Percentiles rank a stretch among this genome's conserved stretches.
phyloP scores from a whole-genome alignment of 1,284 basidiomycete genomes.

The Cutaneotrichosporon sp. region DNA sequence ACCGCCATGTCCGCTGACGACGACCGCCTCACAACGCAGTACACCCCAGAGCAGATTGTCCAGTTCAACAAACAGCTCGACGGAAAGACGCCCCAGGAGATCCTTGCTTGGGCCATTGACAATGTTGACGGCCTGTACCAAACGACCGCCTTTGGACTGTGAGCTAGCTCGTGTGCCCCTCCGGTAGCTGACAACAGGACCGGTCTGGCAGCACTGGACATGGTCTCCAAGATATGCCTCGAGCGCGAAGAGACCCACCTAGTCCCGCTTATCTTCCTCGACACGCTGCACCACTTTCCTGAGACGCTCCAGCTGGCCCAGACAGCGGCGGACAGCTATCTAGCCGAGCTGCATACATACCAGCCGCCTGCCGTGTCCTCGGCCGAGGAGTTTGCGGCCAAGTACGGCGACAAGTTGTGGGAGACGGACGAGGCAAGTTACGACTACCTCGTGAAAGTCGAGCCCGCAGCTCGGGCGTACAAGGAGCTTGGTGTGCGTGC shows the following conservation, averaged over 20 bases:
- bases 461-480: slow-evolving; percentile 88
- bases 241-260: slow-evolving; percentile 48
- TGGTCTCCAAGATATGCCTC: slow-evolving; percentile 71
- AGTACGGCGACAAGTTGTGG: slow-evolving; percentile 81
- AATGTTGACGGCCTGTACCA: slow-evolving; percentile 70
- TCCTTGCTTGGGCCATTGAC: slow-evolving; percentile 74
- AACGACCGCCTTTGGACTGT: slow-evolving; percentile 87
- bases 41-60: slow-evolving; percentile 60
- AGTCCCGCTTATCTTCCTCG: slow-evolving; percentile 71
- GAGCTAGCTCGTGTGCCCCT: slow-evolving; percentile 15
- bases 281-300: slow-evolving; percentile 93
- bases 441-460: slow-evolving; percentile 93
- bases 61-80: slow-evolving; percentile 69
- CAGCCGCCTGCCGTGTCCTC: slow-evolving; percentile 68
- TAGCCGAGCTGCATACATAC: slow-evolving; percentile 69
- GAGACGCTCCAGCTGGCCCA: slow-evolving; percentile 86
- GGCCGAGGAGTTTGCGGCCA: slow-evolving; percentile 70
- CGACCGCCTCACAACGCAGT: slow-evolving; percentile 53
- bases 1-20: slow-evolving; percentile 15
- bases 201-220: slow-evolving; percentile 82
- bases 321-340: slow-evolving; percentile 71
- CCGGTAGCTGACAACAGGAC: slow-evolving; percentile 54
- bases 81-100: slow-evolving; percentile 68
- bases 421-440: slow-evolving; percentile 82
- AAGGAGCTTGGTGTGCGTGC: slow-evolving; percentile 71